These are phyloP conservation scores for Phanerochaete sordida DNA, from an alignment of 768 basidiomycete genomes.

Conservation along the genomic window DNA sequence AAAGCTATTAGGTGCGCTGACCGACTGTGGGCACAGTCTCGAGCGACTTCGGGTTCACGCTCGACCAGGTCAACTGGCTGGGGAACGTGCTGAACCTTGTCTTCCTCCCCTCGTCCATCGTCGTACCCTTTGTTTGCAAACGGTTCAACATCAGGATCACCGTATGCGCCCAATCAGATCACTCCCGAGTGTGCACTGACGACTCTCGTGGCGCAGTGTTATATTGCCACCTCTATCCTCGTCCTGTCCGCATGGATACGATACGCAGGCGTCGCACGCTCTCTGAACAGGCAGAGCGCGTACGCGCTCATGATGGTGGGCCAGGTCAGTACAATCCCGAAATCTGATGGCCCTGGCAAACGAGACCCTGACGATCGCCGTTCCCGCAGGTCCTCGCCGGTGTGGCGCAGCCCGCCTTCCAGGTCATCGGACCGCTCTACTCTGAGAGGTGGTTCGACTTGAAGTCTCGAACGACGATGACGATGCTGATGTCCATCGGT, in stretches of 20 bases:
- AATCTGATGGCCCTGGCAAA: no score
- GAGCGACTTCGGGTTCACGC: slow-evolving; percentile 57
- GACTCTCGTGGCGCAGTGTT: slow-evolving; percentile 48
- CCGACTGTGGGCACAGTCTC: slow-evolving; percentile 44
- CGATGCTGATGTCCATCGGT: slow-evolving; percentile 51
- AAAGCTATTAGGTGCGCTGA: no score
- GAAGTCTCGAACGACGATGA: slow-evolving; percentile 73
- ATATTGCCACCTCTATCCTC: slow-evolving; percentile 50
- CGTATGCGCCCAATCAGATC: slow-evolving; percentile 37
- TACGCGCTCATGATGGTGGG: slow-evolving; percentile 70
- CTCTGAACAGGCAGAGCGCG: slow-evolving; percentile 46
- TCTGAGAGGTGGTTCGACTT: slow-evolving; percentile 85
- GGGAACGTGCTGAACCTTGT: slow-evolving; percentile 62
- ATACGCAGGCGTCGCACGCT: slow-evolving; percentile 61
- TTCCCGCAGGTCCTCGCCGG: slow-evolving; percentile 41
- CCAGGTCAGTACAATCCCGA: slow-evolving; percentile 49
- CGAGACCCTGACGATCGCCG: no score
- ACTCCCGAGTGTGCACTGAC: neutral
- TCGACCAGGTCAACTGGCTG: slow-evolving; percentile 78
- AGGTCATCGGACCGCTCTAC: slow-evolving; percentile 75
- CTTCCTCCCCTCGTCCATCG: slow-evolving; percentile 59
- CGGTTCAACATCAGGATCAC: slow-evolving; percentile 60
- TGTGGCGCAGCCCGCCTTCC: slow-evolving; percentile 68
- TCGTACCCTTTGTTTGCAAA: slow-evolving; percentile 58
- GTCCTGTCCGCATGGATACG: slow-evolving; percentile 74